A percentile compares a stretch with the other conserved stretches of the same genome.
phyloP scores from a whole-genome alignment of 371 early-diverging fungal species.

The Apophysomyces ossiformis region DNA sequence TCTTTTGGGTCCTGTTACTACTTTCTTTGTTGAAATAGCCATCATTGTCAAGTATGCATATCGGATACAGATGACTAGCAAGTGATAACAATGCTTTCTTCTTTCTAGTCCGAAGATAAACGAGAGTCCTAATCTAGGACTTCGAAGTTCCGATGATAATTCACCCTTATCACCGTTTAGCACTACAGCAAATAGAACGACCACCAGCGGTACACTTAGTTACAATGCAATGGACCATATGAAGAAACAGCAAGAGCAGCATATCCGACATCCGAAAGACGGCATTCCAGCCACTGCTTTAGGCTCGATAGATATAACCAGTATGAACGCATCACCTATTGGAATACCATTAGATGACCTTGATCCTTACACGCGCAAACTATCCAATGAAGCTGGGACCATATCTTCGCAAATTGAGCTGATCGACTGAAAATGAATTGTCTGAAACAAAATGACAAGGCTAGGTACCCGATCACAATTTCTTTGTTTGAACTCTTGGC shows the following conservation, averaged over 20 bases:
- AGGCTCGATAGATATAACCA: not conserved
- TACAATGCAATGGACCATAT: conserved; percentile 20
- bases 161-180: not conserved
- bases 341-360: conserved; percentile 16
- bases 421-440: conserved; percentile 6
- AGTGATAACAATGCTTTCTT: not conserved
- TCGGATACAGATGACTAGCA: not conserved
- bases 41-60: conserved; percentile 32
- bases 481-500: too few relatives aligned
- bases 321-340: not conserved
- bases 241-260: conserved; percentile 33
- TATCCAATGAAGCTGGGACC: not conserved
- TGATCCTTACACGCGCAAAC: not conserved
- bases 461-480: too few relatives aligned
- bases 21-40: conserved; percentile 29
- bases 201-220: conserved; percentile 8
- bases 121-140: conserved; percentile 17
- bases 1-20: conserved; percentile 29
- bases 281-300: not conserved
- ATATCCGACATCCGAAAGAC: conserved; percentile 7
- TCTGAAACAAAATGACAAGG: not conserved
- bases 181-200: not conserved
- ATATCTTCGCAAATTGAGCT: conserved; percentile 5
- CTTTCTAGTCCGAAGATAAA: conserved; percentile 18
- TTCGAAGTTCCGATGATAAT: conserved; percentile 5